Evolutionary conservation across 495 filamentous ascomycete species (phyloP), one percentile per base, ranked within the genome.

Genomic region (Amorphotheca resinae): DNA sequence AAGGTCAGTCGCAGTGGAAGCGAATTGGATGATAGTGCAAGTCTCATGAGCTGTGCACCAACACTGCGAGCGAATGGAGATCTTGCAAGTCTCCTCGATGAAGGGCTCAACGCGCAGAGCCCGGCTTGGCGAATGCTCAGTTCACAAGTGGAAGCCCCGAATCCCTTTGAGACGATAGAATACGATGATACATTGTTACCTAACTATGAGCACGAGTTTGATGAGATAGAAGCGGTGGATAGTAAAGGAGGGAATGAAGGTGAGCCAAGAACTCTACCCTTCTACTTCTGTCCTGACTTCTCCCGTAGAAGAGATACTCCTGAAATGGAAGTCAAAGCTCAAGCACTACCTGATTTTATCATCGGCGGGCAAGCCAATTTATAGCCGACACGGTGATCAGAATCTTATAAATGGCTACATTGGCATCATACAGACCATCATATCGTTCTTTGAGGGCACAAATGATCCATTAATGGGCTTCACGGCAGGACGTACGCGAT

Each of bases 331-430:
- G 57, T 72, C 80, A 16, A 93, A 94, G 58, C 68, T 85, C 47
- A 99, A 99, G 58, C 91, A 99, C 60, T 99, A 91, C 56, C 68
- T 99, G 51, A 93, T 99, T 53, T 67, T 99, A 0, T 95, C 93
- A 1, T 86, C 85, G 9, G 91, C 93, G 22, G 93, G 93, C n/a
- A 99, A 99, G 57, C 93, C 93, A 3, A 89, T 99, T 28, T 99
- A 87, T 61, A 95, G 85, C 45, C 72, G 93, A 43, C 87, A 99
- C 58, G 93, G 93, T 18, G 86, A 94, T 48, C 73, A 93, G 47
- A 77, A 79, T 15, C 64, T 96, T 26, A 81, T 95, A 50, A 94
- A 87, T 37, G 79, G 80, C 26, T 95, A 89, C 54, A 87, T 94
- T 63, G 93, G 93, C n/a, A 78, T 95, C 12, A 81, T 94, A 6